phyloP scores from a whole-genome alignment of 441 rosid species.

The Adansonia rubrostipa region DNA sequence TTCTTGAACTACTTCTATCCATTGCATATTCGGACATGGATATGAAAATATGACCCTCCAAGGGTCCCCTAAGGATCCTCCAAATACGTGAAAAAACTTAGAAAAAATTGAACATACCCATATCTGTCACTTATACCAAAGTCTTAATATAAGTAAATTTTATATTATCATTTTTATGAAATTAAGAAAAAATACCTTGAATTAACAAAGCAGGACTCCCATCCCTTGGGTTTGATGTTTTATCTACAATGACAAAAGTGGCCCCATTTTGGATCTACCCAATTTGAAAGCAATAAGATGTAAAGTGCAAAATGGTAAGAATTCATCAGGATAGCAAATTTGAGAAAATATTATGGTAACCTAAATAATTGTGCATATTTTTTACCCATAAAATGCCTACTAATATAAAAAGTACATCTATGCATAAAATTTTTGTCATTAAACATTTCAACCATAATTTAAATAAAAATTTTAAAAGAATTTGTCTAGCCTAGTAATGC shows the following conservation, averaged over 20 bases:
- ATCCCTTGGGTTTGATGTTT: constrained; percentile 74
- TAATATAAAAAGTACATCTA: background rate
- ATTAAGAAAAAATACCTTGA: constrained; percentile 59
- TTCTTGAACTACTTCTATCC: too few relatives aligned
- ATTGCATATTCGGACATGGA: too few relatives aligned
- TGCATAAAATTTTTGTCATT: constrained; percentile 11
- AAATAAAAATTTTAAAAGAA: background rate
- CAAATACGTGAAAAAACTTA: too few relatives aligned
- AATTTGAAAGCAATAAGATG: constrained; percentile 35
- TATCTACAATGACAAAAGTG: constrained; percentile 86
- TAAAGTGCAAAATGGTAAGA: constrained; percentile 40
- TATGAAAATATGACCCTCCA: too few relatives aligned
- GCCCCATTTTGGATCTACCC: constrained; percentile 94
- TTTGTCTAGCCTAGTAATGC: background rate
- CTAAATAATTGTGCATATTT: constrained; percentile 17
- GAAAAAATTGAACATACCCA: too few relatives aligned
- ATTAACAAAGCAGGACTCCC: constrained; percentile 71
- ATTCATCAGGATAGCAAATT: constrained; percentile 21
- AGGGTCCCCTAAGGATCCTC: too few relatives aligned
- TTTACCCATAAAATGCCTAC: constrained; percentile 25
- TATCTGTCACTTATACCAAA: too few relatives aligned
- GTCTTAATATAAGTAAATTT: too few relatives aligned
- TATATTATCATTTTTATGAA: constrained; percentile 8
- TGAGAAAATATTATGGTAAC: constrained; percentile 27
- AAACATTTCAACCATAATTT: background rate